Evolutionary conservation across 495 filamentous ascomycete genomes (phyloP), one percentile per base, ranked within the genome.

Genomic region (Haplographium delicatum): DNA sequence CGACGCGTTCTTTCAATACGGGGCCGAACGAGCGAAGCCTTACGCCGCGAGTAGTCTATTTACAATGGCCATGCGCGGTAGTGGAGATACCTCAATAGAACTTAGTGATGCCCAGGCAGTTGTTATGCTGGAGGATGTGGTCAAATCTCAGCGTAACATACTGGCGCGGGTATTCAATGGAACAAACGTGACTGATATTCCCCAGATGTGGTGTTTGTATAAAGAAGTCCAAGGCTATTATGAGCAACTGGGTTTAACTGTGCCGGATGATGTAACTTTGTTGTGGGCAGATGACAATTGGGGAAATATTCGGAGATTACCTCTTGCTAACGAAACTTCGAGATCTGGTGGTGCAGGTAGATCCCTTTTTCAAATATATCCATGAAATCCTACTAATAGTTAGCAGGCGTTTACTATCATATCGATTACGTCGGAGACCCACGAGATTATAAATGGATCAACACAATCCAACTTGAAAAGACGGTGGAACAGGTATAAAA

Each of bases 201-300:
- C 84, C 7, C 84, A 88, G 62, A 75, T 80, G 60, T 87, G 84
- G 81, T 85, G 83, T 51, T 66, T 86, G 37, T 86, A 85, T 57
- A 84, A 85, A 56, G 81, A 86, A 56, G 80, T 86, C 19, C 82
- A 83, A 65, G 75, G 75, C 19, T 85, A 89, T 52, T 80, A 81
- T 47, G 75, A 81, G 38, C 65, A 74, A 10, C 13, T 38, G 5
- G 85, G 84, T 2, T 71, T 89, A 43, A 65, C 67, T 4, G 81
- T 88, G 3, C 83, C 83, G 1, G 85, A 90, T 31, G 77, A 87
- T 54, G 74, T 90, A 39, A 89, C 84, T 1, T 68, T 90, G 23
- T 65, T 89, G 8, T 89, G 82, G 75, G 74, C 84, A 0, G 85
- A 90, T 62, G 86, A 90, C 60, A 89, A 88, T 64, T 86, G 75